phyloP scores from a whole-genome alignment of 202 grass and related monocot genomes.

The Alloteropsis angusta region DNA sequence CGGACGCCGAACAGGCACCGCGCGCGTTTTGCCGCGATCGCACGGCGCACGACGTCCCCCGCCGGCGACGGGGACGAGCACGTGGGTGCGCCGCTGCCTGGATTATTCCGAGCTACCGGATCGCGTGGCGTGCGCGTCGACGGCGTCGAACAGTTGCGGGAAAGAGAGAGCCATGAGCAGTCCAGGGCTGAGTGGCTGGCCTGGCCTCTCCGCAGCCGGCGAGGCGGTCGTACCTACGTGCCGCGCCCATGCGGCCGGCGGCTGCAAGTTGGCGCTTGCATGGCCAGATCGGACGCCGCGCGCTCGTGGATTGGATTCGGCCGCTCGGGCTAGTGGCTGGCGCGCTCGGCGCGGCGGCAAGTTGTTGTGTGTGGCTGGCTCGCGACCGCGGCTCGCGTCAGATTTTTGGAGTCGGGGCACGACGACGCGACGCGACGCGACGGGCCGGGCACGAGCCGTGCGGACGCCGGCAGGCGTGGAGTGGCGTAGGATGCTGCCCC shows the following conservation, averaged over 20 bases:
- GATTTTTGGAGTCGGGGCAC: neutral
- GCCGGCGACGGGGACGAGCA: neutral
- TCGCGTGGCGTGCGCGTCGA: neutral
- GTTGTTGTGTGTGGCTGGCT: neutral
- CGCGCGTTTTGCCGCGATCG: neutral
- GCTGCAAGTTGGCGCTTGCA: neutral
- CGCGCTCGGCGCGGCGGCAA: constrained; percentile 1
- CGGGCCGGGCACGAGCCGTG: neutral
- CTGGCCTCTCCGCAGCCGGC: neutral
- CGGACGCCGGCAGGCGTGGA: constrained; percentile 10
- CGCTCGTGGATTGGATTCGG: neutral
- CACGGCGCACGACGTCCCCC: neutral
- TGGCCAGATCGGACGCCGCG: neutral
- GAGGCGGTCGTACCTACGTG: too few species aligned
- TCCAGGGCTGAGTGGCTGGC: too few species aligned
- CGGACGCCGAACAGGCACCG: neutral
- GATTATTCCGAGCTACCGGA: neutral
- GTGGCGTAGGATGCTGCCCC: neutral
- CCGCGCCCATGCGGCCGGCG: neutral
- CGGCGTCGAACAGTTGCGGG: neutral
- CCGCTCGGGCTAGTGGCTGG: neutral
- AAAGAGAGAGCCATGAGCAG: too few species aligned
- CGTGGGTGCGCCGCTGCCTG: neutral
- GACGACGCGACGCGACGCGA: neutral
- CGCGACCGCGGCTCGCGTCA: neutral